Evolutionary conservation across 345 rosid genomes (phyloP), one percentile per base, ranked within the genome.

Genomic region (Hibiscus tridactylites): DNA sequence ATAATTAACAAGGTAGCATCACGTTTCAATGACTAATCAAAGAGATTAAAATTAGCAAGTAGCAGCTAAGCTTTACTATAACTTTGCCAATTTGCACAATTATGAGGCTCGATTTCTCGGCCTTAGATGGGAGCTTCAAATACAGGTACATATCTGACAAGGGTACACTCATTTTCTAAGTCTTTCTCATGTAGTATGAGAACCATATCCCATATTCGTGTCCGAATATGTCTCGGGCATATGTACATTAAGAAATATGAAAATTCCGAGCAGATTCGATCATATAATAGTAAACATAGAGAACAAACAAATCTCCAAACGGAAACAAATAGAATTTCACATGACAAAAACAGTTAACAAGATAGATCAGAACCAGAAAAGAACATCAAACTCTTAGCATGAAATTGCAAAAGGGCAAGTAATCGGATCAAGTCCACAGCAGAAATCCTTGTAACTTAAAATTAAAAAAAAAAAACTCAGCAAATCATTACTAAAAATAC

Each of bases 341-440:
- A 66, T 3, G 26, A 28, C 8, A 12, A 28, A 66, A 10, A 28
- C 2, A 26, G 16, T 46, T 7, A 47, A 28, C 58, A 24, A 31
- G 11, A 58, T 16, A 53, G 77, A 71, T 77, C 79, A 75, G 72
- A 74, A 56, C 66, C 63, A 17, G 44, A 28, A 82, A 65, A 61
- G 73, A 37, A 47, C 44, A 71, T 37, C 26, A 65, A 68, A 28
- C 50, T 72, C 37, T 10, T 9, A 52, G 28, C 31, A 50, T 53
- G 54, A 67, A 71, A 33, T 2, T 46, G 21, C 46, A 50, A 63
- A 54, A 31, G 19, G 72, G 69, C 17, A 46, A 31, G 74, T n/a
- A 71, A 52, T 68, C 62, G 72, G 75, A 78, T 80, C 77, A 76
- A 76, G 44, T 75, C 74, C 64, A 57, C 17, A 56, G 15, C 28